These are phyloP conservation scores for Phyllosticta citriasiana DNA, from an alignment of 2,329 filamentous ascomycete genomes.

Conservation along the genomic window DNA sequence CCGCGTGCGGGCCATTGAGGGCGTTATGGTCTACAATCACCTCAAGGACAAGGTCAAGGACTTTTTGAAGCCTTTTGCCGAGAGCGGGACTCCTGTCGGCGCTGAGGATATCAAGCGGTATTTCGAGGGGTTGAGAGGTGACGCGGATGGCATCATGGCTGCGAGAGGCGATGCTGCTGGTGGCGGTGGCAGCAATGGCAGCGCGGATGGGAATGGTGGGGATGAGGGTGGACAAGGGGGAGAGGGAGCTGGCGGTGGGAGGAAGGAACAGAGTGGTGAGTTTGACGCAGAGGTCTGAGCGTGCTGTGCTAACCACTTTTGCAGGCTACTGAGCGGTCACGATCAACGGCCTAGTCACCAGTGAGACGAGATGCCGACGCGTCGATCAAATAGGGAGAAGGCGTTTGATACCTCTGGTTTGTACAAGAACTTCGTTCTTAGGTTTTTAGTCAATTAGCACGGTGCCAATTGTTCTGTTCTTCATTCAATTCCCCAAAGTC, in stretches of 20 bases:
- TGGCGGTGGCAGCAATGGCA: constrained; percentile 19
- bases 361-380: background rate
- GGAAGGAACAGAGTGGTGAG: constrained; percentile 8
- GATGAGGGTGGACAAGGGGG: constrained; percentile 31
- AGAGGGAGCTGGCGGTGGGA: background rate
- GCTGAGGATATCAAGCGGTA: constrained; percentile 95
- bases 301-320: background rate
- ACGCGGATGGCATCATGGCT: constrained; percentile 57
- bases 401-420: background rate
- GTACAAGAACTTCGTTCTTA: background rate
- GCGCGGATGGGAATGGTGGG: constrained; percentile 17
- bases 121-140: constrained; percentile 87
- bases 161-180: constrained; percentile 21
- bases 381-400: background rate
- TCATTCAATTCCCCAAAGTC: background rate
- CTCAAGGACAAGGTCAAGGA: constrained; percentile 92
- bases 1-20: constrained; percentile 82
- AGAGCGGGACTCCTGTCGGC: constrained; percentile 76
- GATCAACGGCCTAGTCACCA: background rate
- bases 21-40: constrained; percentile 96
- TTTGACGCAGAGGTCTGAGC: background rate
- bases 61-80: constrained; percentile 88
- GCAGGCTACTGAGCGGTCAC: background rate
- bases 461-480: background rate
- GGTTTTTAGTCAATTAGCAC: background rate